phyloP scores from a whole-genome alignment of 331 rosid genomes.

The Pyrus hybrid region DNA sequence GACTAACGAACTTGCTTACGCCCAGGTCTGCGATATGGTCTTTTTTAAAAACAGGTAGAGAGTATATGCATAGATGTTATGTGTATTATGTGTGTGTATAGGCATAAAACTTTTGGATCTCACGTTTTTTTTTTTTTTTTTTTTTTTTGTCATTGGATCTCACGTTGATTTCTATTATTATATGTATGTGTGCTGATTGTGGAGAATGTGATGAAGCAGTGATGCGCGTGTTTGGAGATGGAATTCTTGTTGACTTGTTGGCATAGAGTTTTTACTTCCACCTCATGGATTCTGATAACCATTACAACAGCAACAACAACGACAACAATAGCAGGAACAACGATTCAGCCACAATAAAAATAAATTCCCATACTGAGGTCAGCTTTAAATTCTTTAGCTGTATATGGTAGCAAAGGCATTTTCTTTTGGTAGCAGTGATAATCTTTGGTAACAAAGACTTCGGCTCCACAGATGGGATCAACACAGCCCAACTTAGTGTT shows the following conservation, averaged over 20 bases:
- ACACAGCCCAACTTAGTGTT: slow-evolving; percentile 16
- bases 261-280: too few species aligned
- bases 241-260: too few species aligned
- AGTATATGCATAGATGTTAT: neutral
- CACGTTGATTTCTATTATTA: too few species aligned
- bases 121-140: too few species aligned
- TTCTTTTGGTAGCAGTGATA: neutral
- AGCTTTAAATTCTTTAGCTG: neutral
- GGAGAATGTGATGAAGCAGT: too few species aligned
- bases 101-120: neutral
- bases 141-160: too few species aligned
- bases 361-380: slow-evolving; percentile 30
- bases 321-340: neutral
- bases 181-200: slow-evolving; percentile 3
- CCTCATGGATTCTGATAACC: too few species aligned
- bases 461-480: slow-evolving; percentile 27
- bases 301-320: neutral
- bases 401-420: neutral
- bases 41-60: neutral
- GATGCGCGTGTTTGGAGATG: too few species aligned
- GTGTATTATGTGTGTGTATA: neutral
- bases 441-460: neutral
- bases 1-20: too few species aligned
- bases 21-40: too few species aligned
- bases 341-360: slow-evolving; percentile 6